Percentiles rank a stretch among this genome's conserved stretches.
Conservation (phyloP, 2,329 filamentous ascomycete species). For the Aspergillus neoniger region DNA sequence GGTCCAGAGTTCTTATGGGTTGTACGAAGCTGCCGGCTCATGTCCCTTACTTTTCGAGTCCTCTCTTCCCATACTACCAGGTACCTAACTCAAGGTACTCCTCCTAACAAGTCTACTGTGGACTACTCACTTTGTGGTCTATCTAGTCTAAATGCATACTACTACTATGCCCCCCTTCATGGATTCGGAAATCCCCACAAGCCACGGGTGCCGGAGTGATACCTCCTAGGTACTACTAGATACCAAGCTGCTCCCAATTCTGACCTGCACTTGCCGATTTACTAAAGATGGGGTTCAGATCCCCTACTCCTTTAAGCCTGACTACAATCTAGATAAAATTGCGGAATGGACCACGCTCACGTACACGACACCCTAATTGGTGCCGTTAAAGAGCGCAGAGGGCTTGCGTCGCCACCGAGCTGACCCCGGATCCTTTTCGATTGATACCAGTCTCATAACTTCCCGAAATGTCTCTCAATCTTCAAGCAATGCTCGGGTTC, state of each 20-base stretch:
- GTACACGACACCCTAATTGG: constrained; percentile 1
- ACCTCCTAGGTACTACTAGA: background rate
- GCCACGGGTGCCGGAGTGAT: background rate
- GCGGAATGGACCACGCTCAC: constrained; percentile 5
- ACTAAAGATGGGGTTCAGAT: constrained; percentile 3
- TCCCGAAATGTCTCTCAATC: background rate
- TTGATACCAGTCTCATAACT: background rate
- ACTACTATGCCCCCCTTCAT: background rate
- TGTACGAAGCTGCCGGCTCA: background rate
- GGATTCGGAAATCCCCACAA: background rate
- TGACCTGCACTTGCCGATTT: background rate
- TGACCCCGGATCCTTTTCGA: background rate
- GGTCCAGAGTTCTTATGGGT: constrained; percentile 17
- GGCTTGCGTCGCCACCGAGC: background rate
- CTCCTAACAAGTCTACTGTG: background rate
- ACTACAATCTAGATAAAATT: background rate
- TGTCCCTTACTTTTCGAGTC: constrained; percentile 16
- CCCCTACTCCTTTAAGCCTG: background rate
- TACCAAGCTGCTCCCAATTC: background rate
- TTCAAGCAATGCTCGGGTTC: background rate
- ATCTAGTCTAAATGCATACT: no score
- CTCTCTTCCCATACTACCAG: background rate
- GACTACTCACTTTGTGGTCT: background rate
- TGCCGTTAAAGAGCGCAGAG: background rate
- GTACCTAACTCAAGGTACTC: no score